Base-by-base conservation (phyloP, 1,284 basidiomycete species). In the Irpex sp. region DNA sequence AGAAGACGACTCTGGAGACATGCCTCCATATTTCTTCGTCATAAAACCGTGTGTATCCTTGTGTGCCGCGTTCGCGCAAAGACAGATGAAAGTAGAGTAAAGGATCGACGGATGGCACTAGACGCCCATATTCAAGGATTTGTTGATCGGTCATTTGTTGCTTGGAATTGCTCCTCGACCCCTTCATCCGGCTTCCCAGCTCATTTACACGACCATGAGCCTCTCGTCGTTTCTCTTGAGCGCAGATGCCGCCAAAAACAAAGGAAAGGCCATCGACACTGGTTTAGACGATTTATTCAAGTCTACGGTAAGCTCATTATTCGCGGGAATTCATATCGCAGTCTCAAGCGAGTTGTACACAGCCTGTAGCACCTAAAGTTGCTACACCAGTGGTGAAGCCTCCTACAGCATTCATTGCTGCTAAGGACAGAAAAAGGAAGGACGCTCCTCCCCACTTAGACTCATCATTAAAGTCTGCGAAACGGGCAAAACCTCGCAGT, bases 221-320 rank as follows among this genome's bases (percentile, higher is more conserved):
- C 68, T 77, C 6, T 72, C 76, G 4, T 73, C 76, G 0, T 71
- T 77, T 51, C 68, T 77, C 1, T 67, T 77, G 3, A 66, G 53
- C 8, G 9, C 33, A 8, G 26, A 63, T 17, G 61, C 60, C 1
- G n/a, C 60, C 9, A 72, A 71, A 61, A 65, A 61, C 3, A 70
- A 70, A 61, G 63, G 59, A 3, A 69, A 69, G 55, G 62, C 59
- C 4, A 72, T 78, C n/a, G 76, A 78, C 61, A 71, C 67, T 37
- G 72, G 69, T 3, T 61, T 77, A 1, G 76, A 78, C 60, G 69
- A 72, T 35, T 59, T 78, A 19, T 75, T 78, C 62, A 70, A 68
- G 26, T 65, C 74, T 6, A 71, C 67, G 6, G 71, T 73, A 51
- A 54, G 72, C 68, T 17, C 6, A 51, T 4, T 35, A 9, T 17